Percentiles rank a stretch among this genome's conserved stretches.
Conservation (phyloP, 2,329 filamentous ascomycete species). For the Botrytis medusae region DNA sequence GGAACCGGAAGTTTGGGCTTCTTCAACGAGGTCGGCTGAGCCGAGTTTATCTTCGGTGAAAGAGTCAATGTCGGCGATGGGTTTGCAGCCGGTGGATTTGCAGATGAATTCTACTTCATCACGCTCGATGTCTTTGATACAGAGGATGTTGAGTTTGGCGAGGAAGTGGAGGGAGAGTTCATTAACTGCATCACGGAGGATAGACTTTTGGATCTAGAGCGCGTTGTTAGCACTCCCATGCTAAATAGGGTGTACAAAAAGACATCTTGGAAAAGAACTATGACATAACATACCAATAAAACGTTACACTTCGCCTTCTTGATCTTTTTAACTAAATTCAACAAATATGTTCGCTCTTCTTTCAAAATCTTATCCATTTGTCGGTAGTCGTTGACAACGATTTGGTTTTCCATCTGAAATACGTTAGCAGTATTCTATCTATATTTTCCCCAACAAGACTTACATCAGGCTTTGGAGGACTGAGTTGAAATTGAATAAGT, state of each 20-base stretch:
- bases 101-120: conserved; percentile 99
- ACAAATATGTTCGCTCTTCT: conserved; percentile 94
- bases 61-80: conserved; percentile 95
- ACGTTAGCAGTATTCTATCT: conserved; percentile 26
- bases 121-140: conserved; percentile 96
- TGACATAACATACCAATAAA: conserved; percentile 19
- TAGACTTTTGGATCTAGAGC: conserved; percentile 96
- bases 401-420: conserved; percentile 93
- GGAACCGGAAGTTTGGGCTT: conserved; percentile 81
- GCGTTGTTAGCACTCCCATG: not conserved
- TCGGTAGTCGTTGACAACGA: conserved; percentile 97
- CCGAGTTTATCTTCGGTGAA: conserved; percentile 99
- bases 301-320: conserved; percentile 99
- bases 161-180: conserved; percentile 97
- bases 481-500: conserved; percentile 97
- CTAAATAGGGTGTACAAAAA: not conserved
- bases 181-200: conserved; percentile 95
- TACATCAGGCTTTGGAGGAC: conserved; percentile 94
- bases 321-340: conserved; percentile 99
- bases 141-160: conserved; percentile 92
- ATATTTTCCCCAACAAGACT: conserved; percentile 36
- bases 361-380: conserved; percentile 99
- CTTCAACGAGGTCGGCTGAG: conserved; percentile 89
- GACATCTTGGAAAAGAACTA: not conserved
- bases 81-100: conserved; percentile 99